Evolutionary conservation across 805 yeast genomes (phyloP).

Genomic region (Saturnispora zaruensis): DNA sequence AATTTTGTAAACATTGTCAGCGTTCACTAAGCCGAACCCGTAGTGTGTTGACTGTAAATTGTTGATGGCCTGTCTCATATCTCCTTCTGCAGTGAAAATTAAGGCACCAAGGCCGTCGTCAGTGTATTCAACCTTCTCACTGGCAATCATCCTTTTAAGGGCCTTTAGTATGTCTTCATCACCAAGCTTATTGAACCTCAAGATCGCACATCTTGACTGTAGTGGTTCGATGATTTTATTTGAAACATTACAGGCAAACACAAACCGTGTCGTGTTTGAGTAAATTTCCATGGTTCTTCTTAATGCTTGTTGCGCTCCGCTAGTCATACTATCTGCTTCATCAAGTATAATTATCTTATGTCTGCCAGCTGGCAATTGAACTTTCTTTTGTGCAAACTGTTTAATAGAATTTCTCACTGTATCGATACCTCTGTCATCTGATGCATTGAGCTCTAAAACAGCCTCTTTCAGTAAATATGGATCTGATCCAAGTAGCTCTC

Average conservation of each 20-base stretch:
- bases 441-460: slow-evolving; percentile 86
- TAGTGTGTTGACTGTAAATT: slow-evolving; percentile 90
- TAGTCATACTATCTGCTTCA: slow-evolving; percentile 97
- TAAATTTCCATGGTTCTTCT: slow-evolving; percentile 94
- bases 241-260: slow-evolving; percentile 96
- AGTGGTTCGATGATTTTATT: slow-evolving; percentile 93
- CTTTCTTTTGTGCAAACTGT: slow-evolving; percentile 92
- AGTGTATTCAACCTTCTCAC: slow-evolving; percentile 67
- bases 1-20: slow-evolving; percentile 86
- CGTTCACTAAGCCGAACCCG: slow-evolving; percentile 86
- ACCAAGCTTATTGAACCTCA: slow-evolving; percentile 70
- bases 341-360: slow-evolving; percentile 91
- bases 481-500: slow-evolving; percentile 65
- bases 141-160: slow-evolving; percentile 57
- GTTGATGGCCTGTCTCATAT: slow-evolving; percentile 96
- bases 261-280: slow-evolving; percentile 93
- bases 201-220: slow-evolving; percentile 92
- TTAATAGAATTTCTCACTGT: slow-evolving; percentile 91
- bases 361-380: slow-evolving; percentile 75
- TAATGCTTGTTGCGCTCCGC: slow-evolving; percentile 91
- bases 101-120: slow-evolving; percentile 91
- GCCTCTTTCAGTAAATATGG: slow-evolving; percentile 45
- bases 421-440: slow-evolving; percentile 96
- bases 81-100: slow-evolving; percentile 94
- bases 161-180: slow-evolving; percentile 82